Evolutionary conservation across 257 asterid species (phyloP), one percentile per base, ranked within the genome.

Genomic region (Solanum chiquidenum): DNA sequence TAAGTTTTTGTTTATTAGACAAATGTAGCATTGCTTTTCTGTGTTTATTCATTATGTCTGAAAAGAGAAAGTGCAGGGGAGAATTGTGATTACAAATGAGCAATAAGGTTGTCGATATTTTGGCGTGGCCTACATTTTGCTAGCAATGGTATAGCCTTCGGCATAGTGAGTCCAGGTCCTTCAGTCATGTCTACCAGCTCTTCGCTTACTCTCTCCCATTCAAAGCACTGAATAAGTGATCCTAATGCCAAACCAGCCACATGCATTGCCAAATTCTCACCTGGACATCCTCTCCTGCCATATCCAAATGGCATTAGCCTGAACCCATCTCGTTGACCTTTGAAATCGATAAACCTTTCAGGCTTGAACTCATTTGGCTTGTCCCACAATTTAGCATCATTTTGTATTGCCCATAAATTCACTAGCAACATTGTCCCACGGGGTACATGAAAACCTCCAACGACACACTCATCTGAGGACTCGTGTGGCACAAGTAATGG

Each of bases 231-330:
- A 40, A 89, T 83, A 16, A 89, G 79, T 34, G 62, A 71, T 3
- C 89, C 89, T 33, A 86, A 29, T 12, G 88, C 27, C 60, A 88
- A 33, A 5, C 82, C 89, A 83, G 82, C 38, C 11, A 86, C 37
- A 44, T 86, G 60, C 68, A 55, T 62, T 9, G 87, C 88, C 84
- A 79, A 84, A 29, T 38, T 42, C 86, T 86, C 90, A 58, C 88
- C 92, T 0, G 90, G 88, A 58, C 92, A 90, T 33, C 88, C 80
- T 49, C 90, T 88, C 75, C 89, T 86, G 9, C 92, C 92, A 37
- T 52, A 64, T 6, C 92, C 90, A 84, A 90, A 88, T 6, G 92
- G 90, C 89, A 88, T 46, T 16, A 73, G 46, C 16, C 52, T 68
- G 18, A 86, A 86, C 21, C 87, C 87, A 1, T 88, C 86, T 21